Evolutionary conservation across 202 grass and related monocot genomes (phyloP).

Genomic region (Schoenoplectus triqueter): DNA sequence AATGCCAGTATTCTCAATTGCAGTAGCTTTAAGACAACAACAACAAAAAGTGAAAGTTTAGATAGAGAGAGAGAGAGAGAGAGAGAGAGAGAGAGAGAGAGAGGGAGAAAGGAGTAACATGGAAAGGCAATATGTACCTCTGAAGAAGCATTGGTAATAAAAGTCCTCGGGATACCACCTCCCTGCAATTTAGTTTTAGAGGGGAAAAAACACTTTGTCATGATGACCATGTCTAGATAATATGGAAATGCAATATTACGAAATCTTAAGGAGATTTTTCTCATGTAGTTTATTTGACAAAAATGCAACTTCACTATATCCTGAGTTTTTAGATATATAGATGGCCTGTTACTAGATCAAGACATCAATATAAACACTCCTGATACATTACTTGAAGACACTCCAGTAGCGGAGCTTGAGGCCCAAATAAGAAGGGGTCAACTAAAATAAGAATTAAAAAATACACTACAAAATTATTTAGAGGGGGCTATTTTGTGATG

Average conservation of each 20-base stretch:
- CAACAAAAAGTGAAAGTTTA: background rate
- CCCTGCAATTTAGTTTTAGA: conserved; percentile 49
- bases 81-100: background rate
- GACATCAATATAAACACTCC: background rate
- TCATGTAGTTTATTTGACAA: background rate
- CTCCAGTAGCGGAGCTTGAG: too few relatives aligned
- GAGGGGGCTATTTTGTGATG: too few relatives aligned
- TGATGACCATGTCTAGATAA: background rate
- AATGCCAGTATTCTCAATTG: conserved; percentile 61
- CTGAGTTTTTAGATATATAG: background rate
- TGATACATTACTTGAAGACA: too few relatives aligned
- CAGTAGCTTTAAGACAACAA: conserved; percentile 49
- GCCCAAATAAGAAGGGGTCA: too few relatives aligned
- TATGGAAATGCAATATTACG: background rate
- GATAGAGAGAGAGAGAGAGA: background rate
- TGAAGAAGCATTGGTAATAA: conserved; percentile 57
- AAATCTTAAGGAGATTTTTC: background rate
- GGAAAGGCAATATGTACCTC: conserved; percentile 44
- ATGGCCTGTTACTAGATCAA: conserved; percentile 6
- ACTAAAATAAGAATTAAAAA: too few relatives aligned
- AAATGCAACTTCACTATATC: background rate
- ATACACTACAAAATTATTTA: too few relatives aligned
- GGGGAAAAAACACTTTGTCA: background rate
- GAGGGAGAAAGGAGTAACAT: background rate
- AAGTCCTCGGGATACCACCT: conserved; percentile 66